Evolutionary conservation across 352 stramenopile species (phyloP), one percentile per base, ranked within the genome.

Genomic region (Phytophthora boehmeriae): DNA sequence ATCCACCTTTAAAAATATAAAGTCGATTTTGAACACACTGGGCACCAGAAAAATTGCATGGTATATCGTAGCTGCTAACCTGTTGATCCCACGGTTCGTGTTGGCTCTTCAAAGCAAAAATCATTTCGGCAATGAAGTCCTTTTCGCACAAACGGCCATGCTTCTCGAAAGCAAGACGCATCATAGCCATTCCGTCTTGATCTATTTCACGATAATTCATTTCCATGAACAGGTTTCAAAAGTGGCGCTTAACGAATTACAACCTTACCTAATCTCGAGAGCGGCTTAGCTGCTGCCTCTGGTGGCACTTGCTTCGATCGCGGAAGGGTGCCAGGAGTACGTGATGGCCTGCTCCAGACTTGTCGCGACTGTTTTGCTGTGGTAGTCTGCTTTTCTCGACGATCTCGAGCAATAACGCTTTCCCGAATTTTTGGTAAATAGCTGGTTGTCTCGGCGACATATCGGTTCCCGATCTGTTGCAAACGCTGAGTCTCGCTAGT

Each of bases 381-480:
- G 20, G 27, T 35, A 17, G 51, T 13, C 25, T 73, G 66, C 27
- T 83, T 75, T 47, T 86, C 78, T 35, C 76, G 67, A 10, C 63
- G 69, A 14, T 88, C 71, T 11, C 78, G 63, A 2, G 72, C 54
- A 2, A 73, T 76, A 11, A 64, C 35, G 20, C 58, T 83, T 43
- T 88, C 78, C 14, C 69, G 63, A 54, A 85, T 86, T 28, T 73
- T 77, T 20, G 78, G 78, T 46, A 86, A 84, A 41, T 85, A 86
- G 35, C 74, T 86, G 8, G 63, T 59, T 1, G 61, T 41, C 30
- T 78, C 76, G 0, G 74, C 64, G 11, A 43, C 68, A 41, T 75
- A 65, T 10, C 63, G 68, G 48, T 74, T 68, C 13, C 58, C 61
- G 9, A 66, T 48, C 20, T 77, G 48, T 30, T 80, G 62, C 4